Percentiles rank a stretch among this genome's conserved stretches.
phyloP scores from a whole-genome alignment of 371 early-diverging fungal species.

The Smittium mucronatum region DNA sequence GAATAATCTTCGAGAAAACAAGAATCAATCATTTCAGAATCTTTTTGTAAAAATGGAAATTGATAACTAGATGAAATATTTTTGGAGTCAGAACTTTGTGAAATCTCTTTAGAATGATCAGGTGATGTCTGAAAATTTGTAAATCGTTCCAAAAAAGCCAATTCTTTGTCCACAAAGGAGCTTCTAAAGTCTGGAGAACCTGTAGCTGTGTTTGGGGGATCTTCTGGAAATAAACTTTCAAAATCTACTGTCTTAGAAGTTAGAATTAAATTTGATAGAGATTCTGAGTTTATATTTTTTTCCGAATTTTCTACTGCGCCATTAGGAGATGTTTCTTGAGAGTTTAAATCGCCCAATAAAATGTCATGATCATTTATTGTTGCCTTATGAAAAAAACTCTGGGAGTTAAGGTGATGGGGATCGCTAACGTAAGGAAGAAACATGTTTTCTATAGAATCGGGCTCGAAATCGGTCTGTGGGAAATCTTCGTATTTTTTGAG shows the following conservation, averaged over 20 bases:
- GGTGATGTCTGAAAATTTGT: background rate
- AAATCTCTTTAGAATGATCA: background rate
- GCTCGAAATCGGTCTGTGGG: background rate
- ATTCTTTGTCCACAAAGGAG: background rate
- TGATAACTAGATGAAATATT: background rate
- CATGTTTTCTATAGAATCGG: background rate
- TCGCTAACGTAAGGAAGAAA: background rate
- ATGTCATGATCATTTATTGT: too few species aligned
- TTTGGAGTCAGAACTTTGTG: background rate
- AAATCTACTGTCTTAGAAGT: too few species aligned
- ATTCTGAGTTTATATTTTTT: background rate
- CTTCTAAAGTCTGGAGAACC: background rate
- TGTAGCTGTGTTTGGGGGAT: conserved; percentile 7
- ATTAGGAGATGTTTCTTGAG: background rate
- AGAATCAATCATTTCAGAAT: background rate
- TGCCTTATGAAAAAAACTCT: background rate
- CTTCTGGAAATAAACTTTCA: background rate
- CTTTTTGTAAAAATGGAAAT: background rate
- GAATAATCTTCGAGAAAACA: background rate
- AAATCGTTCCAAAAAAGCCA: background rate
- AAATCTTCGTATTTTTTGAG: background rate
- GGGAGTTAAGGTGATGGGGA: background rate
- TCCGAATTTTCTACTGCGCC: background rate
- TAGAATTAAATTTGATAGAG: background rate
- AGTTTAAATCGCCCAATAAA: too few species aligned